These are phyloP conservation scores for Suillus americanus DNA, from an alignment of 768 basidiomycete genomes.

Conservation along the genomic window DNA sequence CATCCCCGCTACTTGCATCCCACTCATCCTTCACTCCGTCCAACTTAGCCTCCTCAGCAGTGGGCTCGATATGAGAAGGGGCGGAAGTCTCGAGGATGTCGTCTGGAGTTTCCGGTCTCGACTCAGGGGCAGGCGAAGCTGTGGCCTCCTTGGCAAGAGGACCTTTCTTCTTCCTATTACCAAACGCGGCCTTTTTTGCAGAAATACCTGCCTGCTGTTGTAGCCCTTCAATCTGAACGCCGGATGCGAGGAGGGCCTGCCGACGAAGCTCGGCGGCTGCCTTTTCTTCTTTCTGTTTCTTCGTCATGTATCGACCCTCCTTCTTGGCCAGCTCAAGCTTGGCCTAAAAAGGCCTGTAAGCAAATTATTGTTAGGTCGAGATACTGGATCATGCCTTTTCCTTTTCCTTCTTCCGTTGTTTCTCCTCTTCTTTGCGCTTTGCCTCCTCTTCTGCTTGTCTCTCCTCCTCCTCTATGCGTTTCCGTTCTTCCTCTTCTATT, in stretches of 20 bases:
- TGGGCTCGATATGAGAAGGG: conserved; percentile 36
- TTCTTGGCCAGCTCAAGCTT: conserved; percentile 90
- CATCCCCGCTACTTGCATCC: conserved; percentile 51
- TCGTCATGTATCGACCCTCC: conserved; percentile 93
- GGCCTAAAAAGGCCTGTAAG: conserved; percentile 45
- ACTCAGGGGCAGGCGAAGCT: conserved; percentile 50
- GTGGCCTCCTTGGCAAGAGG: conserved; percentile 44
- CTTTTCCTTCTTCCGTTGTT: conserved; percentile 81
- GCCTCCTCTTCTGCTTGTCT: conserved; percentile 74
- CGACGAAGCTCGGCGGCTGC: conserved; percentile 88
- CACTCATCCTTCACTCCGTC: conserved; percentile 50
- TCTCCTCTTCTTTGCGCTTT: conserved; percentile 76
- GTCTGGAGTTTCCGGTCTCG: conserved; percentile 47
- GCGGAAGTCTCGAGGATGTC: conserved; percentile 25
- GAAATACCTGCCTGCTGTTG: conserved; percentile 52
- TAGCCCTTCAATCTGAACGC: conserved; percentile 87
- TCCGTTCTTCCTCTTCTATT: conserved; percentile 74
- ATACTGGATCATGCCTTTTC: conserved; percentile 59
- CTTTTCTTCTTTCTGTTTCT: conserved; percentile 94
- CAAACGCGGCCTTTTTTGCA: conserved; percentile 78
- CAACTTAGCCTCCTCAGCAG: conserved; percentile 24
- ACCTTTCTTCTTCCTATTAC: conserved; percentile 79
- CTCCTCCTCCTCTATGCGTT: conserved; percentile 89
- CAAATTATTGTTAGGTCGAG: neutral
- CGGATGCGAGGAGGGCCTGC: conserved; percentile 86